Evolutionary conservation across 2,329 filamentous ascomycete genomes (phyloP).

Genomic region (Aspergillus brunneoviolaceus): DNA sequence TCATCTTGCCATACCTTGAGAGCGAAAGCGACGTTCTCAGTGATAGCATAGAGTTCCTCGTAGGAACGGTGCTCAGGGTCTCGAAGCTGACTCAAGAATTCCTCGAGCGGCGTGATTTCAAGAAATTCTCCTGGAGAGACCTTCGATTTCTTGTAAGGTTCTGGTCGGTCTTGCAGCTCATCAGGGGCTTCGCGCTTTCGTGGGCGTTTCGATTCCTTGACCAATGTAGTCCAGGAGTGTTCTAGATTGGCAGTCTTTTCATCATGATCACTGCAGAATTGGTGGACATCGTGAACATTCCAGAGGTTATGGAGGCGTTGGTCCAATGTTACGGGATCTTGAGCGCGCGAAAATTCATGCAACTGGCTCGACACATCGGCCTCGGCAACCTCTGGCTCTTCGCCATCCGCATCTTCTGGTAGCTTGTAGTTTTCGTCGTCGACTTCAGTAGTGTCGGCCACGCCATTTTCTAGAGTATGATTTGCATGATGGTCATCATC

Average conservation of each 20-base stretch:
- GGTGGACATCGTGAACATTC: conserved; percentile 38
- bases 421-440: conserved; percentile 20
- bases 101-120: conserved; percentile 36
- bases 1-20: conserved; percentile 60
- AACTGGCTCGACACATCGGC: conserved; percentile 24
- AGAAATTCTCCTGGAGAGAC: conserved; percentile 38
- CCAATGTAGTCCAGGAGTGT: conserved; percentile 33
- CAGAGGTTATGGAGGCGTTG: conserved; percentile 35
- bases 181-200: conserved; percentile 29
- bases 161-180: conserved; percentile 27
- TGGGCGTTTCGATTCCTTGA: conserved; percentile 30
- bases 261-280: conserved; percentile 37
- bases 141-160: conserved; percentile 35
- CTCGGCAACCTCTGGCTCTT: conserved; percentile 19
- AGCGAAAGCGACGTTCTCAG: conserved; percentile 53
- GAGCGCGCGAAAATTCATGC: conserved; percentile 23
- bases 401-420: conserved; percentile 19
- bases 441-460: conserved; percentile 18
- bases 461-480: conserved; percentile 19
- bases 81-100: conserved; percentile 37
- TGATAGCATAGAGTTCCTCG: conserved; percentile 56
- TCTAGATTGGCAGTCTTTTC: conserved; percentile 31
- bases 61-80: conserved; percentile 45
- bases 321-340: conserved; percentile 27
- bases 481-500: conserved; percentile 8